Evolutionary conservation across 164 flowering plant species (phyloP).

Genomic region (Liquidambar formosana): DNA sequence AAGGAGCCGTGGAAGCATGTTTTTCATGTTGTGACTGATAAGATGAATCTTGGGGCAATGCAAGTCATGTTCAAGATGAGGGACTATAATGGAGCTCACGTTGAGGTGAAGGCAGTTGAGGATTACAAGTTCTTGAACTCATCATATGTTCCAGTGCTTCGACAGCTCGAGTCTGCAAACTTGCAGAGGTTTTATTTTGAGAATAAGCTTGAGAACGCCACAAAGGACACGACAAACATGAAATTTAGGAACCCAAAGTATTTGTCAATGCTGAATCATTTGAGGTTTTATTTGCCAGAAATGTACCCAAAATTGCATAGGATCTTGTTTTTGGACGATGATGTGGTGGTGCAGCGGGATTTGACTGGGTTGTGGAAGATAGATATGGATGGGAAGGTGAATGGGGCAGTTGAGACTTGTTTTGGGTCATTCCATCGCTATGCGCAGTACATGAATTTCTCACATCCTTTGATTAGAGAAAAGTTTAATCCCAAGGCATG

Average conservation of each 20-base stretch:
- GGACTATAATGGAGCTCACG: slow-evolving; percentile 49
- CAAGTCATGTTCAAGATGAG: slow-evolving; percentile 53
- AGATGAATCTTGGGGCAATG: slow-evolving; percentile 61
- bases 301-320: slow-evolving; percentile 51
- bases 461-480: slow-evolving; percentile 49
- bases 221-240: slow-evolving; percentile 52
- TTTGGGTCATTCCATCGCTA: slow-evolving; percentile 56
- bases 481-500: slow-evolving; percentile 52
- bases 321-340: slow-evolving; percentile 49
- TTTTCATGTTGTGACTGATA: slow-evolving; percentile 54
- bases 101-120: slow-evolving; percentile 55
- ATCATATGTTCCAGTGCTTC: slow-evolving; percentile 45
- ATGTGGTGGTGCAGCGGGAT: slow-evolving; percentile 51
- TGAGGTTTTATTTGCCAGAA: slow-evolving; percentile 52
- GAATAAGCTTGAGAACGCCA: slow-evolving; percentile 48
- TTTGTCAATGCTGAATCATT: slow-evolving; percentile 45
- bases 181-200: slow-evolving; percentile 52
- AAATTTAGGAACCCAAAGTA: slow-evolving; percentile 57
- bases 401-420: slow-evolving; percentile 56
- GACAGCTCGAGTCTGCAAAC: slow-evolving; percentile 46
- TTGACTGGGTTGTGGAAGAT: slow-evolving; percentile 51
- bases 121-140: slow-evolving; percentile 55
- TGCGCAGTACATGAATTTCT: slow-evolving; percentile 57
- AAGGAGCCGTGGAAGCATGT: slow-evolving; percentile 54
- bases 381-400: slow-evolving; percentile 60